A percentile compares a stretch with the other conserved stretches of the same genome.
phyloP scores from a whole-genome alignment of 768 basidiomycete species.

The Phlegmacium glaucopus region DNA sequence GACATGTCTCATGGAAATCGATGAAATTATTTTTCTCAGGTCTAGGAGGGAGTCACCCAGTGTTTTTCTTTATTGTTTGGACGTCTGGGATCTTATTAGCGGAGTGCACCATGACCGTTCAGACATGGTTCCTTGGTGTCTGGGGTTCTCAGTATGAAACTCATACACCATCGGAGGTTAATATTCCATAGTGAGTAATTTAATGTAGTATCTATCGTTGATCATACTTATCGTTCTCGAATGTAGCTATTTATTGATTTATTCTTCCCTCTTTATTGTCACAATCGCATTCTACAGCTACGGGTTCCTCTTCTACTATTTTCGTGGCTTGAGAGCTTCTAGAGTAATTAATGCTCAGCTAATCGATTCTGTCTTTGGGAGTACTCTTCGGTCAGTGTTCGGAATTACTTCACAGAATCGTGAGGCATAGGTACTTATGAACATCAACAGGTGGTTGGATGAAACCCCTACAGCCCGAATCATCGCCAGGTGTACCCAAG shows the following conservation, averaged over 20 bases:
- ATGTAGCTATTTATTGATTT: conserved; percentile 41
- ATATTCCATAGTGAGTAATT: conserved; percentile 17
- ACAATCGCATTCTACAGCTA: background rate
- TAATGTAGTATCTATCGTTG: conserved; percentile 18
- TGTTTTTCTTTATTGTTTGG: conserved; percentile 29
- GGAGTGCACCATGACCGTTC: conserved; percentile 23
- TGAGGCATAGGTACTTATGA: background rate
- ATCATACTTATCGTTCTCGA: conserved; percentile 33
- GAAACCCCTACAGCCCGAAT: conserved; percentile 15
- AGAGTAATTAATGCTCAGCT: conserved; percentile 5
- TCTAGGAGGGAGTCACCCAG: conserved; percentile 30
- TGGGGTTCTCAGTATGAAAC: conserved; percentile 42
- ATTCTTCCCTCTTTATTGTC: conserved; percentile 9
- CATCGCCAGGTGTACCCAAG: conserved; percentile 16
- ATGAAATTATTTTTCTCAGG: conserved; percentile 34
- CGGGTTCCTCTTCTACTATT: conserved; percentile 2
- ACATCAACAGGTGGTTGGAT: conserved; percentile 27
- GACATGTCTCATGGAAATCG: conserved; percentile 18
- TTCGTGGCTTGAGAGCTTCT: conserved; percentile 35
- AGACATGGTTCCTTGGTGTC: conserved; percentile 41
- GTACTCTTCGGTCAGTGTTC: conserved; percentile 10
- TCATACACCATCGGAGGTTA: conserved; percentile 27
- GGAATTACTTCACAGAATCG: conserved; percentile 1
- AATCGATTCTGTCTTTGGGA: conserved; percentile 12
- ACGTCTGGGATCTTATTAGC: conserved; percentile 20